Percentiles rank a stretch among this genome's conserved stretches.
phyloP scores from a whole-genome alignment of 345 rosid species.

The Populus pruinosa region DNA sequence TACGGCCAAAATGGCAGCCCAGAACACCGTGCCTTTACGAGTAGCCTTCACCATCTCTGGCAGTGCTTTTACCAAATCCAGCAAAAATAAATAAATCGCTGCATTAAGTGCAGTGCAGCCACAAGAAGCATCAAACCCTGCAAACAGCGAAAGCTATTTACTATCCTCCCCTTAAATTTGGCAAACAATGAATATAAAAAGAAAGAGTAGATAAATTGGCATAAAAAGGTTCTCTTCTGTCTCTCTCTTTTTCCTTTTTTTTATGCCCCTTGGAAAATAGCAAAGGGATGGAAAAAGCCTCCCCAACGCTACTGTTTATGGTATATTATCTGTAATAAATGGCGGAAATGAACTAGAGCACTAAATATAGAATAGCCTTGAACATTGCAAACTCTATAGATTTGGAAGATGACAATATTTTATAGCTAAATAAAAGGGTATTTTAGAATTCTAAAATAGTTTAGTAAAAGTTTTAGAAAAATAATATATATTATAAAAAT shows the following conservation, averaged over 20 bases:
- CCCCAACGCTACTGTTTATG: too few relatives aligned
- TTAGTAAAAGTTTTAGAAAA: too few relatives aligned
- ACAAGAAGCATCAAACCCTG: not conserved
- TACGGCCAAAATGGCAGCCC: not conserved
- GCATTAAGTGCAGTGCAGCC: not conserved
- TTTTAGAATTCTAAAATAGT: too few relatives aligned
- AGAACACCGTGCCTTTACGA: not conserved
- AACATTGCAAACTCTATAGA: too few relatives aligned
- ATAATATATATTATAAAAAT: too few relatives aligned
- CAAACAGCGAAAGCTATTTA: not conserved
- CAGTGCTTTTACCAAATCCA: slow-evolving; percentile 7
- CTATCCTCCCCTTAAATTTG: not conserved
- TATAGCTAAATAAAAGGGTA: not conserved
- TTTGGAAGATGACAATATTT: not conserved
- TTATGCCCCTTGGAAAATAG: too few relatives aligned
- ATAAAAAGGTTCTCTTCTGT: not conserved
- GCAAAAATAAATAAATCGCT: not conserved
- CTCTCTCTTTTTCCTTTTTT: too few relatives aligned
- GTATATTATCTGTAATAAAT: too few relatives aligned
- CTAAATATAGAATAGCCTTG: too few relatives aligned
- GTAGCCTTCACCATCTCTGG: slow-evolving; percentile 15
- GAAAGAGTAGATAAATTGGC: not conserved
- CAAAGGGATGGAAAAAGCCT: too few relatives aligned
- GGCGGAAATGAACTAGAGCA: too few relatives aligned
- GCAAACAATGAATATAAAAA: not conserved